Percentiles rank a stretch among this genome's conserved stretches.
phyloP scores from a whole-genome alignment of 2,329 filamentous ascomycete genomes.

The Endothia cerciana region DNA sequence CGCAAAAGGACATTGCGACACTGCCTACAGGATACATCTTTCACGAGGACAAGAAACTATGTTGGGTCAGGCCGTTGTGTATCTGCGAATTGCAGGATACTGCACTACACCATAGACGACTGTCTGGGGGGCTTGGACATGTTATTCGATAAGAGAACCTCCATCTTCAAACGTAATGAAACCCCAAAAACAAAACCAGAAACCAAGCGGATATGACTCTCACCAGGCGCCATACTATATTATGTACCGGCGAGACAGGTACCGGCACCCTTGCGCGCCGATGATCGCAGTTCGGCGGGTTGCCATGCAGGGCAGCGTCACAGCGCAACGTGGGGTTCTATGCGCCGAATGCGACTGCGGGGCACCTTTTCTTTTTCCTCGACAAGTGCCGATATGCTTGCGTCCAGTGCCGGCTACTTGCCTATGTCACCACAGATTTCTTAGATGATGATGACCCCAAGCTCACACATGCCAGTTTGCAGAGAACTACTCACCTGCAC shows the following conservation, averaged over 20 bases:
- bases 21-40: background rate
- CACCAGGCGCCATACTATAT: background rate
- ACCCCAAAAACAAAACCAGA: background rate
- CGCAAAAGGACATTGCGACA: conserved; percentile 9
- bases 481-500: background rate
- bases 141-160: conserved; percentile 16
- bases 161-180: conserved; percentile 26
- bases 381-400: background rate
- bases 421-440: conserved; percentile 25
- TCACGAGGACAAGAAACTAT: background rate
- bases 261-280: background rate
- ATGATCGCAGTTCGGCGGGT: conserved; percentile 13
- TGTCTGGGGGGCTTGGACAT: conserved; percentile 18
- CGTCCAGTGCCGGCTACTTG: conserved; percentile 10
- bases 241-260: background rate
- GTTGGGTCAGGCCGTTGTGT: conserved; percentile 4
- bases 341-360: conserved; percentile 14
- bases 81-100: conserved; percentile 26
- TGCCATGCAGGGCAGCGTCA: conserved; percentile 16
- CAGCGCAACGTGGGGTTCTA: conserved; percentile 24
- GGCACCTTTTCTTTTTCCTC: conserved; percentile 21
- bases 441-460: conserved; percentile 14
- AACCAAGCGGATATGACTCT: background rate
- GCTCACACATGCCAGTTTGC: conserved; percentile 8
- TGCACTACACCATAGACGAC: conserved; percentile 21